Evolutionary conservation across 371 early-diverging fungal species (phyloP), one percentile per base, ranked within the genome.

Genomic region (Rhizopus microsporus): DNA sequence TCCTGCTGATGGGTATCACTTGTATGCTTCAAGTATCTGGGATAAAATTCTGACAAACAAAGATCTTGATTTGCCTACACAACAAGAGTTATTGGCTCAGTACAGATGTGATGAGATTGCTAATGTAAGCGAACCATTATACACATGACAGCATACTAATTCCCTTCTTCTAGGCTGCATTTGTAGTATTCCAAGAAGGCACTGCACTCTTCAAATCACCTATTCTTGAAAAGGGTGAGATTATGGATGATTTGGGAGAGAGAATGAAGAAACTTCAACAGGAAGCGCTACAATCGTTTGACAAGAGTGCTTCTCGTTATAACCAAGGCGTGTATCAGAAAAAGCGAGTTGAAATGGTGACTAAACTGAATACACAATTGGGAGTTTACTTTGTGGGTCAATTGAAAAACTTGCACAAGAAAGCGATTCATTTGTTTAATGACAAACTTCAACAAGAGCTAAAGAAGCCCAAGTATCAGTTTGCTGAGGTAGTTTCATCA

Each of bases 81-180:
- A 99, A 71, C 96, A 96, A 77, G 93, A 98, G 67, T 75, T 99
- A 45, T 78, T 99, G 56, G 98, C 98, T 30, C 97, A 98, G 78
- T 98, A 91, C 72, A 90, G 99, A 51, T 98, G 99, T 71, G 99
- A 98, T 60, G 99, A 98, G 69, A 97, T 98, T 57, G 87, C 92
- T n/a, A 85, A 82, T 50, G 83, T 79, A 67, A 62, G 53, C 29
- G 38, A 42, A 9, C 13, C 15, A 30, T 32, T 23, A 7, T 9
- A 31, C 9, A 47, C 15, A 33, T 12, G 9, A 51, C 0, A 1
- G 33, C 31, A 42, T 40, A 6, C 43, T 51, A 0, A 37, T 9
- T 34, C 23, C 17, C 9, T 23, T 43, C 7, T 8, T 44, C 7
- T 65, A 87, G 80, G 82, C 59, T 13, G 92, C 88, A 0, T 87